Evolutionary conservation across 257 asterid species (phyloP).

Genomic region (Petunia axillaris): DNA sequence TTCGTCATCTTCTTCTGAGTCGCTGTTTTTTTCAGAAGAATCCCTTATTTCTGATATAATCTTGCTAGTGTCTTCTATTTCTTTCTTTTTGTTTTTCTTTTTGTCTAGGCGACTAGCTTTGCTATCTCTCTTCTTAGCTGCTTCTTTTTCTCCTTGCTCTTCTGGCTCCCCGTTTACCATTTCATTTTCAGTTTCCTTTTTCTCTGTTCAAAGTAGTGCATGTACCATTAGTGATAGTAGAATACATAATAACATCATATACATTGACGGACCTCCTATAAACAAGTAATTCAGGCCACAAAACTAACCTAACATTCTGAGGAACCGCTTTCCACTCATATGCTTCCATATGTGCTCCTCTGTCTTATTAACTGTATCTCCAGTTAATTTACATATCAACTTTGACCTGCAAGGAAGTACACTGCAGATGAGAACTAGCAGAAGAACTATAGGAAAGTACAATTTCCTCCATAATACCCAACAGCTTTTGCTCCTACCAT

Average conservation of each 20-base stretch:
- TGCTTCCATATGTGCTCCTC: conserved; percentile 99
- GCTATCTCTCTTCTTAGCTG: conserved; percentile 37
- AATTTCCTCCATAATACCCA: conserved; percentile 1
- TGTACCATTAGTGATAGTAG: not conserved
- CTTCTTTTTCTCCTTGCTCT: conserved; percentile 39
- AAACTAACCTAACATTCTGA: conserved; percentile 80
- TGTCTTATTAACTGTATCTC: conserved; percentile 69
- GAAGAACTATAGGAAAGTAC: not conserved
- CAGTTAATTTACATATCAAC: conserved; percentile 78
- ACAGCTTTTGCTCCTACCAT: not conserved
- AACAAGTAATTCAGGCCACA: not conserved
- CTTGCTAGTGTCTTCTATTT: conserved; percentile 44
- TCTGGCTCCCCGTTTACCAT: conserved; percentile 39
- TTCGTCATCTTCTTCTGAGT: conserved; percentile 55
- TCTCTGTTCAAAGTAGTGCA: conserved; percentile 50
- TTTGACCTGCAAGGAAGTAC: conserved; percentile 59
- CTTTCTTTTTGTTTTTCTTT: conserved; percentile 47
- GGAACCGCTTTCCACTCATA: conserved; percentile 87
- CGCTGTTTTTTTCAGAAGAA: conserved; percentile 50
- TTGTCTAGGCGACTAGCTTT: conserved; percentile 33
- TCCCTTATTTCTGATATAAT: conserved; percentile 57
- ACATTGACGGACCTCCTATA: not conserved
- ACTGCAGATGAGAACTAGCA: not conserved
- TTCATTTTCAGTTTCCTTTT: conserved; percentile 58
- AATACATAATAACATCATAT: conserved; percentile 9